Conservation (phyloP, 169 alveolate genomes). For the Cryptosporidium andersoni region DNA sequence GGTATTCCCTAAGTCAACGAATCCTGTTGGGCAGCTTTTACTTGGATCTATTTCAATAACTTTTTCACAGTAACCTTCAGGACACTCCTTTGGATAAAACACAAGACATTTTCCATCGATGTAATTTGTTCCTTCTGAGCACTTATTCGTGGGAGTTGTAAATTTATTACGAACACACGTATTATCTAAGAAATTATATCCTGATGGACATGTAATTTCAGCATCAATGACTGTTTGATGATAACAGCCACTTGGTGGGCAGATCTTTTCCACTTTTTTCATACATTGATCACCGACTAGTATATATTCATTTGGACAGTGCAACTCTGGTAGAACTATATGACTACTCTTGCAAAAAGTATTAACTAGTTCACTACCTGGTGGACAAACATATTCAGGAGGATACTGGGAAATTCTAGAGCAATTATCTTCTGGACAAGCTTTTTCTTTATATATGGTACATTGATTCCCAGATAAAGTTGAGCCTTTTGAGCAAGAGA, state of each 20-base stretch:
- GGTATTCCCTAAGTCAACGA: slow-evolving; percentile 38
- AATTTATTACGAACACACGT: slow-evolving; percentile 33
- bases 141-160: not conserved
- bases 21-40: slow-evolving; percentile 45
- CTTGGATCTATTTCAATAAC: slow-evolving; percentile 8
- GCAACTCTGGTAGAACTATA: slow-evolving; percentile 40
- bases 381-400: slow-evolving; percentile 40
- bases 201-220: slow-evolving; percentile 21
- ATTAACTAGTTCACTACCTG: slow-evolving; percentile 25
- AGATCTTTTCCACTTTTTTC: slow-evolving; percentile 17
- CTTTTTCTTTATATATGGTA: slow-evolving; percentile 8
- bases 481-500: slow-evolving; percentile 20
- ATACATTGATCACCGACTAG: slow-evolving; percentile 54
- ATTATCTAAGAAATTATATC: slow-evolving; percentile 12
- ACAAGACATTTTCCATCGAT: slow-evolving; percentile 43
- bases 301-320: slow-evolving; percentile 26
- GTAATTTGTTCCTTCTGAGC: slow-evolving; percentile 9
- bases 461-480: slow-evolving; percentile 24
- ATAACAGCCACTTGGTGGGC: slow-evolving; percentile 12
- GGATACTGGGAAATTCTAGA: not conserved
- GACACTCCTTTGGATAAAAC: slow-evolving; percentile 33
- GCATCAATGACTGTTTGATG: slow-evolving; percentile 15
- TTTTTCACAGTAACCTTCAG: slow-evolving; percentile 25
- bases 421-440: slow-evolving; percentile 28
- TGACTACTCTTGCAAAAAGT: slow-evolving; percentile 8